A percentile compares a stretch with the other conserved stretches of the same genome.
These are phyloP conservation scores for Sporisorium scitamineum DNA, from an alignment of 1,284 basidiomycete genomes.

Conservation along the genomic window DNA sequence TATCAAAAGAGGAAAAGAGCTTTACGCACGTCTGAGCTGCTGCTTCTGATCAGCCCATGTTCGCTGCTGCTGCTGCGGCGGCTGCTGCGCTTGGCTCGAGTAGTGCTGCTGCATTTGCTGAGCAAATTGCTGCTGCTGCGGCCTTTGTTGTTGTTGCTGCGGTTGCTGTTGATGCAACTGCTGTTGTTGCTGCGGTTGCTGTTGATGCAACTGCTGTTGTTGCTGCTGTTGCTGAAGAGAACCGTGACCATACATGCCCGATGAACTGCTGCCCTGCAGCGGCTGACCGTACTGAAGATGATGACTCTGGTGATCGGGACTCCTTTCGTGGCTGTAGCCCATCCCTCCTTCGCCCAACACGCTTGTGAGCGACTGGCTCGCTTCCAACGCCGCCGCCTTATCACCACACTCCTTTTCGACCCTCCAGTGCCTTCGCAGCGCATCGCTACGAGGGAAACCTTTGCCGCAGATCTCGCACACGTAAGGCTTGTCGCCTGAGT, in stretches of 20 bases:
- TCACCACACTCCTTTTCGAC: slow-evolving; percentile 65
- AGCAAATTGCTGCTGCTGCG: slow-evolving; percentile 22
- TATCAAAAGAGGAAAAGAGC: background rate
- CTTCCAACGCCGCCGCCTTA: slow-evolving; percentile 57
- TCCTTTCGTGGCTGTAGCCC: slow-evolving; percentile 30
- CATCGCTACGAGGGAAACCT: slow-evolving; percentile 67
- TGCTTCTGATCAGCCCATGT: slow-evolving; percentile 20
- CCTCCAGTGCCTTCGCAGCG: slow-evolving; percentile 66
- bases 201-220: slow-evolving; percentile 14
- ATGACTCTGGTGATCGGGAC: slow-evolving; percentile 36
- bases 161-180: slow-evolving; percentile 15
- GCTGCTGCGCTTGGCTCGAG: slow-evolving; percentile 11
- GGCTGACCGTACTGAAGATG: slow-evolving; percentile 13
- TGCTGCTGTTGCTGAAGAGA: slow-evolving; percentile 2
- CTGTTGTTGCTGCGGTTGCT: slow-evolving; percentile 24
- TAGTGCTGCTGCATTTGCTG: slow-evolving; percentile 16
- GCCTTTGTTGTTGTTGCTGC: slow-evolving; percentile 15
- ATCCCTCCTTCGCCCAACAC: slow-evolving; percentile 26
- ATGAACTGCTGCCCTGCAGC: slow-evolving; percentile 7
- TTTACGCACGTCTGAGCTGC: slow-evolving; percentile 17
- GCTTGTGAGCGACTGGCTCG: slow-evolving; percentile 41
- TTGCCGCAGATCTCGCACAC: slow-evolving; percentile 66
- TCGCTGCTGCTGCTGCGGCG: slow-evolving; percentile 16
- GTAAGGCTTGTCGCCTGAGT: slow-evolving; percentile 68
- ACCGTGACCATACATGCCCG: slow-evolving; percentile 6